These are phyloP conservation scores for Claviceps sorghi DNA, from an alignment of 2,329 filamentous ascomycete species.

Conservation along the genomic window DNA sequence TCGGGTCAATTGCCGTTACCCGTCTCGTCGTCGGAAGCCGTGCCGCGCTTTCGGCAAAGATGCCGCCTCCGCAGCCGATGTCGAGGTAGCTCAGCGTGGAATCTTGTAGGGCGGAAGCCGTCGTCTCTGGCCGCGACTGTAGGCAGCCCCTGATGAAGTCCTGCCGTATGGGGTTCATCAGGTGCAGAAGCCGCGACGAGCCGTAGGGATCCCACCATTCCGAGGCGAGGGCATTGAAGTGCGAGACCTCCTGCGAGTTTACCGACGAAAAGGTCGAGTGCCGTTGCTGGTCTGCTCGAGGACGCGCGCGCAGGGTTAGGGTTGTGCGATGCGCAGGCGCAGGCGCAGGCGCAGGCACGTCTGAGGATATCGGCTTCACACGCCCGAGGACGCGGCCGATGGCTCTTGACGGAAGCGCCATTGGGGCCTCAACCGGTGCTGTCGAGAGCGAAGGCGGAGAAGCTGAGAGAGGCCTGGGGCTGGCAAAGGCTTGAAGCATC, in stretches of 20 bases:
- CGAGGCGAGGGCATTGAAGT: slow-evolving; percentile 86
- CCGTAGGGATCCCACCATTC: slow-evolving; percentile 97
- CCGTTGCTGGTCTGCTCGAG: slow-evolving; percentile 2
- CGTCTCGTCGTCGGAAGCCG: slow-evolving; percentile 45
- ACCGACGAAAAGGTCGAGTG: slow-evolving; percentile 48
- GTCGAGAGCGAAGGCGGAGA: not conserved
- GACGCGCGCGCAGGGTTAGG: not conserved
- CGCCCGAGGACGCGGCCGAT: slow-evolving; percentile 1
- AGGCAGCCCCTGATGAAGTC: slow-evolving; percentile 73
- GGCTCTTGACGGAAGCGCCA: slow-evolving; percentile 1
- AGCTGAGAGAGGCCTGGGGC: not conserved
- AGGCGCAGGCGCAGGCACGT: not conserved
- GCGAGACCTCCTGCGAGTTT: slow-evolving; percentile 75
- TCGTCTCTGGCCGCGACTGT: slow-evolving; percentile 30
- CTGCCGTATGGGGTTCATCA: slow-evolving; percentile 96
- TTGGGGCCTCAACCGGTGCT: not conserved
- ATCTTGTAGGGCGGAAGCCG: slow-evolving; percentile 12
- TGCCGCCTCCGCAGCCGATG: slow-evolving; percentile 88
- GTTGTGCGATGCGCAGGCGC: not conserved
- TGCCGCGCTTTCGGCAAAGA: slow-evolving; percentile 81
- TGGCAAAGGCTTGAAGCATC: no score
- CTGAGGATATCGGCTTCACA: not conserved
- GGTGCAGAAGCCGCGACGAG: slow-evolving; percentile 78
- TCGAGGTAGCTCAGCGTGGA: slow-evolving; percentile 58
- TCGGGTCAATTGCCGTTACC: slow-evolving; percentile 69